Evolutionary conservation across 768 basidiomycete species (phyloP), one percentile per base, ranked within the genome.

Genomic region (Butyriboletus loyo): DNA sequence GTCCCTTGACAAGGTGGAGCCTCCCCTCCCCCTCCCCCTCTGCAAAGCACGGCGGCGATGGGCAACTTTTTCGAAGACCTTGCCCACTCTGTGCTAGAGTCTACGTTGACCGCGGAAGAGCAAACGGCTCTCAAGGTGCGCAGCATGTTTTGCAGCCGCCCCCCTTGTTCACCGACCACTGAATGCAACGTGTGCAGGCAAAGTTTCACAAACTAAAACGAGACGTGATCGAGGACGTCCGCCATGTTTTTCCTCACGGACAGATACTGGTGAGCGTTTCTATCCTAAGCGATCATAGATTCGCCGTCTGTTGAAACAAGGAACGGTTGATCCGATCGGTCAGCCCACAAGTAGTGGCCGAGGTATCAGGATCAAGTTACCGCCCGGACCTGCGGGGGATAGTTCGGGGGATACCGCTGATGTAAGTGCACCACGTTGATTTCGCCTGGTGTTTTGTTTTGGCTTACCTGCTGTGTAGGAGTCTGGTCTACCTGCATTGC

Each of bases 21-120:
- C n/a, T n/a, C n/a, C 17, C 31, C 19, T 24, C 14, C 8, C 17
- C 25, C 8, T 13, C n/a, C 19, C 25, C 8, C 11, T 9, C 19
- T 35, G 9, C 39, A 24, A 49, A 38, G 9, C 24, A 43, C 43
- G 22, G 19, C 7, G 14, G 7, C 9, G 31, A 67, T 67, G 66
- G 67, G 66, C 35, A 62, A 62, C 39, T 67, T 69, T 42, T 58
- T 67, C 22, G 67, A 69, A 53, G 67, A 67, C 55, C 57, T 67
- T 14, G 53, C 42, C 5, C 62, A 69, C 28, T n/a, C 43, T 3
- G 39, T 65, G 28, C 39, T 66, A 5, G 53, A 67, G 40, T 42
- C 42, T 4, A 57, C 63, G 32, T 25, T 67, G 51, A 59, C 60
- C 3, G 53, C 28, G 6, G 57, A 67, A 7, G 66, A 67, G 38